These are phyloP conservation scores for Echinosophora koreensis DNA, from an alignment of 306 rosid species.

Conservation along the genomic window DNA sequence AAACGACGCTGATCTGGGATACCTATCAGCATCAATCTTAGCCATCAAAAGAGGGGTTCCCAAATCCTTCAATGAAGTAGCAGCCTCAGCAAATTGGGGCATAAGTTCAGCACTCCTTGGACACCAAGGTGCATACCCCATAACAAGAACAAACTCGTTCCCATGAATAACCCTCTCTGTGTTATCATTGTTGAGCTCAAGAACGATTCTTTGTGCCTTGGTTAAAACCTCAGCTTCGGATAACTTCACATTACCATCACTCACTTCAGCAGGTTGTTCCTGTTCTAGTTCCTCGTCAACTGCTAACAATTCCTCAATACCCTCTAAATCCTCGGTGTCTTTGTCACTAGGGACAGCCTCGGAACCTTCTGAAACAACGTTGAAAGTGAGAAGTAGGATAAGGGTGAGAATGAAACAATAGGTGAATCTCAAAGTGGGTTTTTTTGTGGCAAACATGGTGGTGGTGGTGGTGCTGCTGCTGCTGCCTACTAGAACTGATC, in stretches of 20 bases:
- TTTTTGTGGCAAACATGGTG: conserved; percentile 55
- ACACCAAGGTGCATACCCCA: conserved; percentile 98
- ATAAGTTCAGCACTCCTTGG: conserved; percentile 93
- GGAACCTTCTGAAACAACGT: conserved; percentile 50
- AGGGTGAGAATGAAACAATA: conserved; percentile 55
- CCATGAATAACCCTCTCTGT: conserved; percentile 68
- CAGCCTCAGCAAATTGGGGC: conserved; percentile 98
- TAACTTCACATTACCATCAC: conserved; percentile 49
- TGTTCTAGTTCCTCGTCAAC: conserved; percentile 75
- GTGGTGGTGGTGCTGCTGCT: not conserved
- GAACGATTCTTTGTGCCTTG: conserved; percentile 89
- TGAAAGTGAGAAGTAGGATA: conserved; percentile 53
- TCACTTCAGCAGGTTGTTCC: conserved; percentile 40
- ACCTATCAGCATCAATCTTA: conserved; percentile 88
- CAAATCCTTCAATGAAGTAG: conserved; percentile 74
- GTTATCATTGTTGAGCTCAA: conserved; percentile 81
- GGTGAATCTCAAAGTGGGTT: conserved; percentile 66
- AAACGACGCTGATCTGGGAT: conserved; percentile 73
- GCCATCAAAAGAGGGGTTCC: conserved; percentile 78
- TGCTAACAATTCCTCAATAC: conserved; percentile 74
- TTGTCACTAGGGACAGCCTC: conserved; percentile 51
- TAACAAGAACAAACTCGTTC: conserved; percentile 78
- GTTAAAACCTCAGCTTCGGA: conserved; percentile 84
- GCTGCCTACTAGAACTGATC: conserved; percentile 24
- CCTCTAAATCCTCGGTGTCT: conserved; percentile 66